Conservation (phyloP, 1,284 basidiomycete genomes). For the Phylloporus sp. region DNA sequence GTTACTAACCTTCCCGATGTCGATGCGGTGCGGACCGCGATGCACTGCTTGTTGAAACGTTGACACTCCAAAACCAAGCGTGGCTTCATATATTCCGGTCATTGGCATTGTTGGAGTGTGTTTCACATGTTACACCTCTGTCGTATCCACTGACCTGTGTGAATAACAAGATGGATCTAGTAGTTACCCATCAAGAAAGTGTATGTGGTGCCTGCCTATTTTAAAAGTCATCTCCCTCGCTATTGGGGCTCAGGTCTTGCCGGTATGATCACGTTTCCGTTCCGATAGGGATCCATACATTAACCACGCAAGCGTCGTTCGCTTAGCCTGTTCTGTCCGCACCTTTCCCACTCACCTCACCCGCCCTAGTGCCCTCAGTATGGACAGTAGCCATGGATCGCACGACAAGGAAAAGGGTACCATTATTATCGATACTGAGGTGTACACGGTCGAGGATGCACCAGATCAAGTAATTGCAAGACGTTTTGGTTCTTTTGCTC, state of each 20-base stretch:
- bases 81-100: no score
- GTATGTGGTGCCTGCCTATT: neutral
- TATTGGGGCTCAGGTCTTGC: neutral
- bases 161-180: neutral
- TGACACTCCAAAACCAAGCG: no score
- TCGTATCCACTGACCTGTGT: neutral
- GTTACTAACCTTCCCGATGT: no score
- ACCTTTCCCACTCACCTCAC: no score
- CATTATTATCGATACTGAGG: neutral
- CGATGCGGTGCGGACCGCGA: no score
- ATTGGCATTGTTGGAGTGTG: no score
- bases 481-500: constrained; percentile 48
- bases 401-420: neutral
- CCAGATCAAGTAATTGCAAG: constrained; percentile 21
- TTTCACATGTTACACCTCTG: no score
- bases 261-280: neutral
- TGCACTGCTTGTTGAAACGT: no score
- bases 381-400: neutral
- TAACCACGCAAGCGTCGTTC: neutral
- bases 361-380: neutral
- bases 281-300: neutral
- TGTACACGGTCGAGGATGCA: neutral
- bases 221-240: neutral
- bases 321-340: no score
- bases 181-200: neutral